Conservation (phyloP, 495 filamentous ascomycete genomes). For the Bacidia gigantensis region DNA sequence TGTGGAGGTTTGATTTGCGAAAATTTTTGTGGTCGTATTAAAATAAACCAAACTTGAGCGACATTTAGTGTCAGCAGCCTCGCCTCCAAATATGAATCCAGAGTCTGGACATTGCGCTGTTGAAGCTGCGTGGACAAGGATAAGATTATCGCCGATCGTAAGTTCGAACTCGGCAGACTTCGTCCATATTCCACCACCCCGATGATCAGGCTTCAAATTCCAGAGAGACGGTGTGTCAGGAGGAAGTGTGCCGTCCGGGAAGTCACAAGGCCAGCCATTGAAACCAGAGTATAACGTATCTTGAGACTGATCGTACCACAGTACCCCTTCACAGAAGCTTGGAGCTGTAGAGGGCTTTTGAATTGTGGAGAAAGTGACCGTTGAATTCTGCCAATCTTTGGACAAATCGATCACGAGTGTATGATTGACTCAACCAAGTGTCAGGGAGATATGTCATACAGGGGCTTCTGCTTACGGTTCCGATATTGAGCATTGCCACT, state of each 20-base stretch:
- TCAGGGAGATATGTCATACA: neutral
- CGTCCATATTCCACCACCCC: neutral
- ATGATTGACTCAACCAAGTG: neutral
- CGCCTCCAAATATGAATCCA: constrained; percentile 7
- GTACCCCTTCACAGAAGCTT: neutral
- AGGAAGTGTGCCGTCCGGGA: neutral
- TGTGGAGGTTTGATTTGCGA: constrained; percentile 10
- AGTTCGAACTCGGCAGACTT: neutral
- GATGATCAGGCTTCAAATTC: constrained; percentile 11
- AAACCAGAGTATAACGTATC: constrained; percentile 11
- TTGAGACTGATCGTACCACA: constrained; percentile 11
- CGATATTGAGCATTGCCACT: neutral
- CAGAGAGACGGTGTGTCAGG: constrained; percentile 3
- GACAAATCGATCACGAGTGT: constrained; percentile 14
- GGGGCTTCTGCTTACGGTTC: neutral
- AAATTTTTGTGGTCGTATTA: constrained; percentile 3
- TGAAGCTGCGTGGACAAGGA: neutral
- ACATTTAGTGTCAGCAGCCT: neutral
- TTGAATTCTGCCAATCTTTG: constrained; percentile 10
- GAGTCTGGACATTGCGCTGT: neutral
- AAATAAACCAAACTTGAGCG: constrained; percentile 10
- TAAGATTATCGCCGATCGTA: neutral
- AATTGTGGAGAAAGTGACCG: constrained; percentile 2
- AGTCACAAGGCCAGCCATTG: neutral
- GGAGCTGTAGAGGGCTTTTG: constrained; percentile 5